These are phyloP conservation scores for Chrysopogon serrulatus DNA, from an alignment of 176 grass and related monocot species.

Conservation along the genomic window DNA sequence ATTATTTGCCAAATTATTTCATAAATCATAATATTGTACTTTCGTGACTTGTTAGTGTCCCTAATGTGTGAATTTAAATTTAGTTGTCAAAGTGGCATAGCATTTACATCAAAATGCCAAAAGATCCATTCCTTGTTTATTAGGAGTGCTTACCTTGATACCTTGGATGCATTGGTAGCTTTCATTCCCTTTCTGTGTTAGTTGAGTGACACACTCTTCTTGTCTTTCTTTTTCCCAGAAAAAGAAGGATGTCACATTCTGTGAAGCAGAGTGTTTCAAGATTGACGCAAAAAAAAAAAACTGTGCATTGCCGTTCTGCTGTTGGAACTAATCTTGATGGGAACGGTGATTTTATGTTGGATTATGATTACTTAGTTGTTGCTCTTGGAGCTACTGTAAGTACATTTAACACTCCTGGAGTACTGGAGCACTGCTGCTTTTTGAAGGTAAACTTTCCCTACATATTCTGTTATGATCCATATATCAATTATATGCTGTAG, in stretches of 20 bases:
- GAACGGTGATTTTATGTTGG: slow-evolving; percentile 78
- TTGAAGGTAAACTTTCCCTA: slow-evolving; percentile 67
- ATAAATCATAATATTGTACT: not conserved
- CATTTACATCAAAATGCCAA: not conserved
- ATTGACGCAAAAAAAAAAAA: slow-evolving; percentile 71
- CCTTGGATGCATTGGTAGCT: not conserved
- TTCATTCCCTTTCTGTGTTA: not conserved
- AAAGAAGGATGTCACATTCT: slow-evolving; percentile 58
- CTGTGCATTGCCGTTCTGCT: slow-evolving; percentile 55
- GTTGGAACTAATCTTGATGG: slow-evolving; percentile 80
- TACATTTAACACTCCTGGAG: slow-evolving; percentile 95
- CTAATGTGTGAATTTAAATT: not conserved
- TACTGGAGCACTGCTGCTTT: slow-evolving; percentile 77
- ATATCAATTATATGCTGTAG: not conserved
- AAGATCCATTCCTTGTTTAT: not conserved
- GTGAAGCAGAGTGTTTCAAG: slow-evolving; percentile 94
- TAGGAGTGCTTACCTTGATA: not conserved
- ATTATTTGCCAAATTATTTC: not conserved
- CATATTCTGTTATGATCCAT: not conserved
- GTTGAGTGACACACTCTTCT: not conserved
- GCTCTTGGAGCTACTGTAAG: slow-evolving; percentile 74
- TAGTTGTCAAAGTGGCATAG: not conserved
- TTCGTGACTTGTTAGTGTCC: not conserved
- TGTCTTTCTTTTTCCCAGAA: slow-evolving; percentile 45
- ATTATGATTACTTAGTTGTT: slow-evolving; percentile 88